phyloP scores from a whole-genome alignment of 345 rosid species.

The Citrus maxima region DNA sequence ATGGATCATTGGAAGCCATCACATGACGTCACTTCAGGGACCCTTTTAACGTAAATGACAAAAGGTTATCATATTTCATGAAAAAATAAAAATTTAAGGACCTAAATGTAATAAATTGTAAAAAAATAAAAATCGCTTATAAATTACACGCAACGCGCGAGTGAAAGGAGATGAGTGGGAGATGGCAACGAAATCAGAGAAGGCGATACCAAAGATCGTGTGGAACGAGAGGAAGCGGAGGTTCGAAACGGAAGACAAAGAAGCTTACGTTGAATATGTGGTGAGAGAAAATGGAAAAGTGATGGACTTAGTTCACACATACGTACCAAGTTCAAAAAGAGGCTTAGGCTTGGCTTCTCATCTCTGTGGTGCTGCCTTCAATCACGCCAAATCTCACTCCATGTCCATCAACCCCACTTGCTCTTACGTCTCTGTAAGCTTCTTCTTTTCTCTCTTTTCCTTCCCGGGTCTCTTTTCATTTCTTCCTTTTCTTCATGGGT shows the following conservation, averaged over 20 bases:
- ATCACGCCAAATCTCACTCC: constrained; percentile 66
- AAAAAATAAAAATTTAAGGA: neutral
- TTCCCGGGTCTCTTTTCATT: neutral
- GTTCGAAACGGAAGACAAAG: constrained; percentile 90
- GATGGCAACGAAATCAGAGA: neutral
- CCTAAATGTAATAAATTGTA: neutral
- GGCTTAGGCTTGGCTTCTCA: constrained; percentile 85
- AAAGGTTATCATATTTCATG: neutral
- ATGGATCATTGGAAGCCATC: too few relatives aligned
- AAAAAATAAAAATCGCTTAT: neutral
- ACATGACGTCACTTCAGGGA: too few relatives aligned
- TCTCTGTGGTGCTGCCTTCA: constrained; percentile 74
- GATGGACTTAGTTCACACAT: constrained; percentile 80
- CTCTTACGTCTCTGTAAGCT: constrained; percentile 75
- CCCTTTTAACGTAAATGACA: neutral
- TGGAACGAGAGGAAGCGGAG: constrained; percentile 49
- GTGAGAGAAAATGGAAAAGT: constrained; percentile 46
- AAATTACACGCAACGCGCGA: neutral
- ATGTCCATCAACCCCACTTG: constrained; percentile 70
- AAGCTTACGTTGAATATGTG: constrained; percentile 68
- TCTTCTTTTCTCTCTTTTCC: neutral
- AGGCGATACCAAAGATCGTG: constrained; percentile 47
- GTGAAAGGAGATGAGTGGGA: neutral
- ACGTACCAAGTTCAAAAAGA: constrained; percentile 74
- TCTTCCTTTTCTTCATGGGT: too few relatives aligned